A percentile compares a stretch with the other conserved stretches of the same genome.
These are phyloP conservation scores for Cryomyces antarcticus DNA, from an alignment of 495 filamentous ascomycete species.

Conservation along the genomic window DNA sequence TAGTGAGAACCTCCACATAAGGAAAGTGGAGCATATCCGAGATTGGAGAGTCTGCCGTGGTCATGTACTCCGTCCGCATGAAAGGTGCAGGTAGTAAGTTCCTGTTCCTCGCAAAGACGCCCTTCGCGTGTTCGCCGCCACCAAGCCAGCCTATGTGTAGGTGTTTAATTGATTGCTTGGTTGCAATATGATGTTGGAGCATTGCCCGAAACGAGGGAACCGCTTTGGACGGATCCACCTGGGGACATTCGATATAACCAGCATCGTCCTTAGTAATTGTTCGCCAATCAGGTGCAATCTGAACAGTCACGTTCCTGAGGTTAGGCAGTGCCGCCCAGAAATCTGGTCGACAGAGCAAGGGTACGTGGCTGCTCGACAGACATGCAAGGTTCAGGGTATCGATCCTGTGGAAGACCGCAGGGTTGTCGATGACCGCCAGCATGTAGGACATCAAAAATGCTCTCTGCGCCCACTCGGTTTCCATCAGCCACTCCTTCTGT, in stretches of 20 bases:
- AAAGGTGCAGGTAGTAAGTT: slow-evolving; percentile 33
- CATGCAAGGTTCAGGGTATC: slow-evolving; percentile 29
- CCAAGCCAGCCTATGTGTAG: slow-evolving; percentile 34
- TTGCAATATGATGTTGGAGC: slow-evolving; percentile 21
- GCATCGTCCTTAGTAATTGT: slow-evolving; percentile 20
- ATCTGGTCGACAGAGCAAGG: slow-evolving; percentile 21
- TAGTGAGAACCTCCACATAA: slow-evolving; percentile 14
- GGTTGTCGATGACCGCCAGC: slow-evolving; percentile 30
- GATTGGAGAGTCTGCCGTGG: neutral
- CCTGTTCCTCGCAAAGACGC: slow-evolving; percentile 28
- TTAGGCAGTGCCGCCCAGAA: slow-evolving; percentile 30
- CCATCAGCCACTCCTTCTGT: slow-evolving; percentile 35
- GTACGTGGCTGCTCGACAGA: slow-evolving; percentile 27
- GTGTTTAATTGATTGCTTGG: slow-evolving; percentile 21
- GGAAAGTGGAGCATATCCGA: slow-evolving; percentile 8
- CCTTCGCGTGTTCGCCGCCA: slow-evolving; percentile 35
- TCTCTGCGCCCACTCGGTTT: slow-evolving; percentile 35
- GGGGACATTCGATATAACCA: slow-evolving; percentile 17
- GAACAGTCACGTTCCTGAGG: slow-evolving; percentile 24
- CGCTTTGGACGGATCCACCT: slow-evolving; percentile 23
- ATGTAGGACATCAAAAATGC: slow-evolving; percentile 36
- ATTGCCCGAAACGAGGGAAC: slow-evolving; percentile 23
- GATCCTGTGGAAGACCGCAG: slow-evolving; percentile 20
- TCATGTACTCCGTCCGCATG: slow-evolving; percentile 2
- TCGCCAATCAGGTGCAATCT: slow-evolving; percentile 34